Evolutionary conservation across 768 basidiomycete species (phyloP).

Genomic region (Tubosaeta brunneosetosa): DNA sequence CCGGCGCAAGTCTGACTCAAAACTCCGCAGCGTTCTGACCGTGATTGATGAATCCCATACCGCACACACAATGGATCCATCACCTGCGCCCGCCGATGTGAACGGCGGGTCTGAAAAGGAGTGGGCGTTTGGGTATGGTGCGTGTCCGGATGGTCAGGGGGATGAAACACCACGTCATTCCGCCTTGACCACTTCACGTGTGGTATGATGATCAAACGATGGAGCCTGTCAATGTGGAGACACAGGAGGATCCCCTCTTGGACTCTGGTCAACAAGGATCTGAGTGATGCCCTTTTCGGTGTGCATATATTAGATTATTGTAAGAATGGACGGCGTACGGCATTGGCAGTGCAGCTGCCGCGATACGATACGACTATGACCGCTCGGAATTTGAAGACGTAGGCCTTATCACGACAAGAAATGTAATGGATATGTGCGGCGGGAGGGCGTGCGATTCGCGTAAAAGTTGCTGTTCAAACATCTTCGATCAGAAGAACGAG

Average conservation of each 20-base stretch:
- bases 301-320: conserved; percentile 2
- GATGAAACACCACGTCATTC: conserved; percentile 47
- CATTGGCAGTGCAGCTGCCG: neutral
- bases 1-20: conserved; percentile 55
- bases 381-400: neutral
- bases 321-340: neutral
- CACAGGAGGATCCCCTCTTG: conserved; percentile 25
- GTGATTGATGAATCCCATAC: conserved; percentile 61
- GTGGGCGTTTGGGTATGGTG: conserved; percentile 41
- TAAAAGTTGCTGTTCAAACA: neutral
- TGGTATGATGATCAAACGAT: conserved; percentile 22
- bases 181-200: conserved; percentile 19
- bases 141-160: conserved; percentile 32
- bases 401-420: neutral
- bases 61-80: conserved; percentile 28
- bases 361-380: conserved; percentile 12
- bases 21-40: conserved; percentile 67
- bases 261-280: conserved; percentile 12
- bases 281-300: conserved; percentile 8
- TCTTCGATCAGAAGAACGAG: neutral
- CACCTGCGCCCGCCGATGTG: conserved; percentile 27
- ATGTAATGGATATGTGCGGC: conserved; percentile 2
- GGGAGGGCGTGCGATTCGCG: neutral
- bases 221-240: conserved; percentile 17
- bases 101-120: conserved; percentile 29